Percentiles rank a stretch among this genome's conserved stretches.
Conservation (phyloP, 257 asterid species). For the Ehretia macrophylla region DNA sequence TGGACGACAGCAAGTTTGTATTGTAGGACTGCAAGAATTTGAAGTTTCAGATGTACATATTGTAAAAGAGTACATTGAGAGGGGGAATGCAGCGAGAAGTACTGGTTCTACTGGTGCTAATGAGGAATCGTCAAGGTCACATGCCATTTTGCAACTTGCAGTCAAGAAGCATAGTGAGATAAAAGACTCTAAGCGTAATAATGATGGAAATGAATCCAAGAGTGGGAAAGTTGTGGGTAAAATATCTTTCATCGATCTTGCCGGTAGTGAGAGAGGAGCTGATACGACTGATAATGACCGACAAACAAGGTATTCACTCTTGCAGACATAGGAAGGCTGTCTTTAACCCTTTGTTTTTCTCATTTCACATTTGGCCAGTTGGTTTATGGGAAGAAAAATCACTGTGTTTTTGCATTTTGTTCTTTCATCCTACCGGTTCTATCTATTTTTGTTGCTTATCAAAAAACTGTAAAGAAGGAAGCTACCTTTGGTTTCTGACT, state of each 20-base stretch:
- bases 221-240: conserved; percentile 82
- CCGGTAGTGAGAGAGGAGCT: conserved; percentile 99
- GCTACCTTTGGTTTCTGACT: background rate
- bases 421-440: background rate
- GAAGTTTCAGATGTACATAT: conserved; percentile 92
- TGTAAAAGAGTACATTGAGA: conserved; percentile 85
- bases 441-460: too few relatives aligned
- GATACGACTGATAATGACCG: conserved; percentile 97
- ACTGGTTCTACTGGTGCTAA: conserved; percentile 98
- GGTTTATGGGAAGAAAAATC: background rate
- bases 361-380: background rate
- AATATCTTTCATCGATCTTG: conserved; percentile 93
- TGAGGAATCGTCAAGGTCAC: conserved; percentile 95
- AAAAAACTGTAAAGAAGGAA: too few relatives aligned
- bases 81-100: conserved; percentile 85
- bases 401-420: background rate
- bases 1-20: conserved; percentile 94
- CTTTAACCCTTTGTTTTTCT: background rate
- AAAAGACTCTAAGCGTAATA: conserved; percentile 72
- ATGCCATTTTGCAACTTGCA: conserved; percentile 85
- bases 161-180: conserved; percentile 83
- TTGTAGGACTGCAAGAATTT: conserved; percentile 94
- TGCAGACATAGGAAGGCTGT: conserved; percentile 4
- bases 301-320: conserved; percentile 70
- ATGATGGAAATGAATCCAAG: conserved; percentile 71